These are phyloP conservation scores for Phlebiopsis flavidoalba DNA, from an alignment of 768 basidiomycete genomes.

Conservation along the genomic window DNA sequence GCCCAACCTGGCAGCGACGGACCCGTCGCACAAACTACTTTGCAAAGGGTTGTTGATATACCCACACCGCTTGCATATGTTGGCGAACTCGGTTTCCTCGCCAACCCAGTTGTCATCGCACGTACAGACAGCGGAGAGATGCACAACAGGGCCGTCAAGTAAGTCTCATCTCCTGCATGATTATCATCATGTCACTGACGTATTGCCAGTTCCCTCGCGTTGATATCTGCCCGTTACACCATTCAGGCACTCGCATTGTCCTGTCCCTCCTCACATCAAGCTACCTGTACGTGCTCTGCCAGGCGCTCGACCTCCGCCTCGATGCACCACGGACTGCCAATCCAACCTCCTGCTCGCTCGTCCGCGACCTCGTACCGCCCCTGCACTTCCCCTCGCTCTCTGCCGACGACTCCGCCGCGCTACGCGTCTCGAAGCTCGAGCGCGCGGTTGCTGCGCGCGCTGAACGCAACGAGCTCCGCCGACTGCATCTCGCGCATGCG, in stretches of 20 bases:
- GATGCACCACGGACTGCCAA: conserved; percentile 56
- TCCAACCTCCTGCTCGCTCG: conserved; percentile 26
- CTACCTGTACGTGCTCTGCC: conserved; percentile 74
- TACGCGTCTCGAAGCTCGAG: conserved; percentile 31
- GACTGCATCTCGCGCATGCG: conserved; percentile 68
- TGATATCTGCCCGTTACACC: conserved; percentile 80
- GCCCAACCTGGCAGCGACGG: conserved; percentile 72
- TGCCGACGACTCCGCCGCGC: conserved; percentile 18
- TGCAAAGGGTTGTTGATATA: conserved; percentile 83
- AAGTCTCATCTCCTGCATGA: conserved; percentile 22
- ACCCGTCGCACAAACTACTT: conserved; percentile 79
- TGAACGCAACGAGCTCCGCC: conserved; percentile 68
- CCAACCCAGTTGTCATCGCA: conserved; percentile 81
- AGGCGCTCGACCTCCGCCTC: conserved; percentile 86
- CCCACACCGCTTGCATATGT: conserved; percentile 76
- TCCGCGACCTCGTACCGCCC: conserved; percentile 39
- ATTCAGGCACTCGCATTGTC: conserved; percentile 73
- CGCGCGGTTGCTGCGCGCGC: conserved; percentile 41
- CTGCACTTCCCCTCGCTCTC: conserved; percentile 44
- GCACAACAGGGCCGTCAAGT: conserved; percentile 93
- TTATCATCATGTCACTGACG: conserved; percentile 11
- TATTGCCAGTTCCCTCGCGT: conserved; percentile 62
- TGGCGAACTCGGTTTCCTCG: conserved; percentile 76
- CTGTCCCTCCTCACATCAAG: conserved; percentile 69
- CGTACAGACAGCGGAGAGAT: conserved; percentile 88